Evolutionary conservation across 1,284 basidiomycete species (phyloP).

Genomic region (Microbotryomycetes sp.): DNA sequence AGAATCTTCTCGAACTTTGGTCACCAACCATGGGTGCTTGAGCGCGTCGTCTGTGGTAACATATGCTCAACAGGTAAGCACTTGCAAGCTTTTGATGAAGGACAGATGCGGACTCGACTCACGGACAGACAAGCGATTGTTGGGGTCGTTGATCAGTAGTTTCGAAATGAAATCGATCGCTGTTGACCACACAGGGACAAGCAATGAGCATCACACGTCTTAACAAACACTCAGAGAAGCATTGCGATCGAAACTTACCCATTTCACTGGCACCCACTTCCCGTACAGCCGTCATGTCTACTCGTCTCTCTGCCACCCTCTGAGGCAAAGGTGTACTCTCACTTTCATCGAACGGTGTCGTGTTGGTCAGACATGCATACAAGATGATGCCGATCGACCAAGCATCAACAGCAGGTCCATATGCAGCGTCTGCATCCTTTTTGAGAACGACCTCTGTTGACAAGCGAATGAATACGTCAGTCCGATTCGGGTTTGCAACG

Average conservation of each 20-base stretch:
- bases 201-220: constrained; percentile 40
- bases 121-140: constrained; percentile 53
- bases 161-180: constrained; percentile 50
- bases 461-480: background rate
- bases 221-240: constrained; percentile 42
- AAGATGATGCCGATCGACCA: constrained; percentile 92
- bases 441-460: constrained; percentile 70
- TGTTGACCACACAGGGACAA: constrained; percentile 25
- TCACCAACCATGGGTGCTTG: constrained; percentile 60
- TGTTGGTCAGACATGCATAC: constrained; percentile 72
- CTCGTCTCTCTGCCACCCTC: constrained; percentile 27
- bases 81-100: too few relatives aligned
- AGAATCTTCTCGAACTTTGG: background rate
- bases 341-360: constrained; percentile 63
- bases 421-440: constrained; percentile 56
- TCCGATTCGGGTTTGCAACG: background rate
- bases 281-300: constrained; percentile 27
- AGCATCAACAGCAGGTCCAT: constrained; percentile 76
- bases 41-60: constrained; percentile 48
- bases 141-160: constrained; percentile 53
- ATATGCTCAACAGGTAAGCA: background rate
- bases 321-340: constrained; percentile 47
- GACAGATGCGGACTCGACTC: constrained; percentile 11
- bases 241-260: constrained; percentile 45
- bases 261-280: constrained; percentile 41